phyloP scores from a whole-genome alignment of 345 rosid species.

The Eucalyptus erythrocorys region DNA sequence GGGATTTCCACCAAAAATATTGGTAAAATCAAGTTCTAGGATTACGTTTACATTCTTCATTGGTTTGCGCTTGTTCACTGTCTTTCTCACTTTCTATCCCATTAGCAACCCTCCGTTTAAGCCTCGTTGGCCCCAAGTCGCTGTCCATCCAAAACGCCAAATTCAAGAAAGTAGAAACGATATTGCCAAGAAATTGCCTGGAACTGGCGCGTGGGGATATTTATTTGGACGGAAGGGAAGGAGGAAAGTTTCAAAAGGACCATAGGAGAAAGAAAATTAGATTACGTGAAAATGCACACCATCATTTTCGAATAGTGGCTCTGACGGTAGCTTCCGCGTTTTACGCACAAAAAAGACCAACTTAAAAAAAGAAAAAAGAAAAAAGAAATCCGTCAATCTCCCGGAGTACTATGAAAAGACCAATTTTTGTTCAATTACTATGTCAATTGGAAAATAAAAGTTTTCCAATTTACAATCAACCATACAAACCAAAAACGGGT shows the following conservation, averaged over 20 bases:
- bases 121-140: background rate
- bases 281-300: background rate
- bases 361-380: too few relatives aligned
- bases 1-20: background rate
- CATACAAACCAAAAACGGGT: accelerated
- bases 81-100: background rate
- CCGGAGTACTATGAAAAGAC: too few relatives aligned
- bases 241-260: background rate
- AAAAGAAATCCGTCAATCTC: accelerated
- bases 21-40: background rate
- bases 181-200: background rate
- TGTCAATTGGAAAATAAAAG: too few relatives aligned
- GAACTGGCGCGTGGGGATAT: background rate
- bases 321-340: background rate
- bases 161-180: background rate
- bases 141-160: background rate
- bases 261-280: background rate
- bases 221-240: background rate
- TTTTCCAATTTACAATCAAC: background rate
- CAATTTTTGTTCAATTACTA: too few relatives aligned
- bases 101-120: background rate
- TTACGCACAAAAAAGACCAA: background rate
- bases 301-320: background rate
- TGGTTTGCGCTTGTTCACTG: background rate
- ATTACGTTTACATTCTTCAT: background rate